These are phyloP conservation scores for Clarkia xantiana DNA, from an alignment of 345 rosid species.

Conservation along the genomic window DNA sequence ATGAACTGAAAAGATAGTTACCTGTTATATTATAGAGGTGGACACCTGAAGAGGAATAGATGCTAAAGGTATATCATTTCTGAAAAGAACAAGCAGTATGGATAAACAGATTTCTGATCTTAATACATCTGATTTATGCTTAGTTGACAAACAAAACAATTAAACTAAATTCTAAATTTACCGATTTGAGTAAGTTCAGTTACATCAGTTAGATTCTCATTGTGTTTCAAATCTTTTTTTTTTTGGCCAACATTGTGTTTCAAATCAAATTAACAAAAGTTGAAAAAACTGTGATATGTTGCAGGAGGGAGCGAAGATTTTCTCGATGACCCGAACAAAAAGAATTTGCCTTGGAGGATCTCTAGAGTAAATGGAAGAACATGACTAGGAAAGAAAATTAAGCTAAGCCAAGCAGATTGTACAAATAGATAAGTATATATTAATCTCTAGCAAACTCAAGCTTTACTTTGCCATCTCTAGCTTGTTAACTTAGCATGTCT, in stretches of 20 bases:
- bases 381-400: slow-evolving; percentile 4
- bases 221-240: too few species aligned
- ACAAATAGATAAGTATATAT: too few species aligned
- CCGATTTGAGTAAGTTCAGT: not conserved
- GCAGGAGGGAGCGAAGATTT: slow-evolving; percentile 52
- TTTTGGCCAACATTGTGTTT: too few species aligned
- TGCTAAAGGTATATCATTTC: slow-evolving; percentile 1
- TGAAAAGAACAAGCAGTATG: not conserved
- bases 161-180: too few species aligned
- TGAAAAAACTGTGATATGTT: not conserved
- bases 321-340: slow-evolving; percentile 23
- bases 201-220: not conserved
- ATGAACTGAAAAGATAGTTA: not conserved
- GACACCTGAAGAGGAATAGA: not conserved
- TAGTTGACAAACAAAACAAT: too few species aligned
- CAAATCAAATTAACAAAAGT: too few species aligned
- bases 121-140: not conserved
- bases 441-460: too few species aligned
- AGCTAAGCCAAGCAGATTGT: too few species aligned
- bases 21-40: not conserved
- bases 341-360: slow-evolving; percentile 81
- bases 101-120: not conserved
- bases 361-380: slow-evolving; percentile 72
- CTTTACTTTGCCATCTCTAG: too few species aligned
- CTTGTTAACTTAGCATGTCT: too few species aligned